Conservation (phyloP, 768 basidiomycete species). For the Solioccasus polychromus region DNA sequence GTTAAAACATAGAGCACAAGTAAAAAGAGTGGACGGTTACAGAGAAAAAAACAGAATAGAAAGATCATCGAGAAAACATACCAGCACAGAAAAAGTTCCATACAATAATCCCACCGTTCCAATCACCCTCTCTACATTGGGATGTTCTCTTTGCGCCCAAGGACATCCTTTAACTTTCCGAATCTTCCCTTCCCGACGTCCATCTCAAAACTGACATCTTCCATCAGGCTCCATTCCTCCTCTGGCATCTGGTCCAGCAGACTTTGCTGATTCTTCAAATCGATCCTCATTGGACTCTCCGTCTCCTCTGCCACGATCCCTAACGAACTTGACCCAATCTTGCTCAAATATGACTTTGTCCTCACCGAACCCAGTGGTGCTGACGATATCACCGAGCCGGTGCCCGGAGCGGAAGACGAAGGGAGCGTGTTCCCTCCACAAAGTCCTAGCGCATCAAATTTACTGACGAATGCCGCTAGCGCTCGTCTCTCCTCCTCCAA, state of each 20-base stretch:
- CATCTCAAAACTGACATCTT: conserved; percentile 54
- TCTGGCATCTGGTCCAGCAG: conserved; percentile 61
- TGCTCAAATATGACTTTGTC: conserved; percentile 50
- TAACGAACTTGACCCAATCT: conserved; percentile 21
- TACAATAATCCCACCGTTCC: background rate
- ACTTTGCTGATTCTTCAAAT: conserved; percentile 44
- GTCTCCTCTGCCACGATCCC: conserved; percentile 31
- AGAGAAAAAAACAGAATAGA: background rate
- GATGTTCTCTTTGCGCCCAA: conserved; percentile 30
- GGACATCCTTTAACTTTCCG: conserved; percentile 20
- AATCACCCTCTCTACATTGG: conserved; percentile 13
- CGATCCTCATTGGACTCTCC: conserved; percentile 53
- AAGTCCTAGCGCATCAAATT: conserved; percentile 74
- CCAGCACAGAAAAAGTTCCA: conserved; percentile 7
- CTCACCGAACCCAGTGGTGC: conserved; percentile 30
- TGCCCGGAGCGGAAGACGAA: conserved; percentile 19
- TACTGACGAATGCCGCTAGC: conserved; percentile 75
- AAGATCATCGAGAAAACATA: background rate
- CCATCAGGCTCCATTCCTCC: conserved; percentile 45
- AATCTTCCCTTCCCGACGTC: conserved; percentile 26
- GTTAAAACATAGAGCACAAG: background rate
- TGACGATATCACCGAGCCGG: conserved; percentile 4
- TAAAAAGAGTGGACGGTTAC: conserved; percentile 2
- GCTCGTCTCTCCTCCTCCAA: conserved; percentile 78
- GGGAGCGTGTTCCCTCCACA: conserved; percentile 35